Base-by-base conservation (phyloP, 2,329 filamentous ascomycete genomes). In the Diaporthe ampelina region DNA sequence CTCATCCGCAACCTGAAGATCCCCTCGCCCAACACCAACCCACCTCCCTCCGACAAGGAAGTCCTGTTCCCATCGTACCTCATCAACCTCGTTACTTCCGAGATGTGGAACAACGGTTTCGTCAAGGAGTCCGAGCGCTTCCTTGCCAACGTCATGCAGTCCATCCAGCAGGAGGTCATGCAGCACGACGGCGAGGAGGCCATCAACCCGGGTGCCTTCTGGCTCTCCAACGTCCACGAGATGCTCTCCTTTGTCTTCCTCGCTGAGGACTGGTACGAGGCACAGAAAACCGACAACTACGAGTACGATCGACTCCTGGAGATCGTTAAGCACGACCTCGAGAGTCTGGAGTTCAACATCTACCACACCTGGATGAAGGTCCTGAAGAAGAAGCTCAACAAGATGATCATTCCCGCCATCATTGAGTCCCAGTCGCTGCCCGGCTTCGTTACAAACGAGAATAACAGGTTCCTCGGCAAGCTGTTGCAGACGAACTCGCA, bases 341-440 rank as follows among this genome's bases (percentile, higher is more conserved):
- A 99, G 87, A 98, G 94, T 84, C 89, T 99, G 77, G 97, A 99
- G 86, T 99, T 99, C 88, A 99, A 99, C 88, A 99, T 99, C 80
- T 99, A 99, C 85, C 97, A 99, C 86, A 99, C 97, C 35, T 99
- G 97, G 97, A 99, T 99, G 97, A 99, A 99, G 89, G 94, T 98
- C 73, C 87, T 99, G 81, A 99, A 99, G 91, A 98, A 98, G 91
- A 98, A 97, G 87, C 90, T 99, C 77, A 95, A 97, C 81, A 98
- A 98, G 90, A 99, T 99, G 97, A 97, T 99, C 81, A 97, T 99
- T 70, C 97, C 97, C 1, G 97, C 97, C 73, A 99, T 99, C 83
- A 99, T 99, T 81, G 97, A 99, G 84, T 98, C 96, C 63, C 97
- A 99, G 84, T 98, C 97, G 32, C 91, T 99, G 76, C 97, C 97